These are phyloP conservation scores for Ceratorhiza oryzae-sativae DNA, from an alignment of 1,284 basidiomycete species.

Conservation along the genomic window DNA sequence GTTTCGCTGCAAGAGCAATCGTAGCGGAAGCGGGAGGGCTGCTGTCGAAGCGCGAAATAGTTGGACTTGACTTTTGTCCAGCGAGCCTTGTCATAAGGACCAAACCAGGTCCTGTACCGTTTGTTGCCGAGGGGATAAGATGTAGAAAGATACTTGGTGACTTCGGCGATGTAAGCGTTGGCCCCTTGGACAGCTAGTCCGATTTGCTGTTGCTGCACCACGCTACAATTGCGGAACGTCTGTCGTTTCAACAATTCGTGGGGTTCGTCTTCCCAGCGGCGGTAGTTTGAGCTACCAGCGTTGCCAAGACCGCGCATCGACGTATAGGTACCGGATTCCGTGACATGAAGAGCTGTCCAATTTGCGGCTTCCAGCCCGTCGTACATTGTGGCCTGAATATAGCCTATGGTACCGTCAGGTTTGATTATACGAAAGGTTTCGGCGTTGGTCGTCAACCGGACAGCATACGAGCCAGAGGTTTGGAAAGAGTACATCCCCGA, in stretches of 20 bases:
- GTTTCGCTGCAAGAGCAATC: conserved; percentile 36
- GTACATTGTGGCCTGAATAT: conserved; percentile 32
- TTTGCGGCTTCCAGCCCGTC: conserved; percentile 27
- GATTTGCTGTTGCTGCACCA: conserved; percentile 15
- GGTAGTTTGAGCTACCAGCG: conserved; percentile 17
- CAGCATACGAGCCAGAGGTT: conserved; percentile 29
- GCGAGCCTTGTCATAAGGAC: conserved; percentile 7
- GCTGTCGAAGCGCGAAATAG: background rate
- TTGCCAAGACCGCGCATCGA: conserved; percentile 16
- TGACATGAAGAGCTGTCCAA: conserved; percentile 13
- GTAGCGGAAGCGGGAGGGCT: conserved; percentile 14
- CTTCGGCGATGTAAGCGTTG: conserved; percentile 36
- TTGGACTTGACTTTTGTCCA: conserved; percentile 17
- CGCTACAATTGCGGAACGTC: conserved; percentile 30
- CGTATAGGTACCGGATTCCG: conserved; percentile 13
- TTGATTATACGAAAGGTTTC: conserved; percentile 31
- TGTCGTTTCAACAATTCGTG: conserved; percentile 17
- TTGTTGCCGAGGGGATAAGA: conserved; percentile 4
- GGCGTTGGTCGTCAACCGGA: conserved; percentile 17
- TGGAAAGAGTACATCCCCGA: conserved; percentile 38
- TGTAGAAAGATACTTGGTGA: conserved; percentile 34
- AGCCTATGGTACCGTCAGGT: conserved; percentile 21
- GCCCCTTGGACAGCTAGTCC: background rate
- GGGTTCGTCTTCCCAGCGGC: conserved; percentile 22
- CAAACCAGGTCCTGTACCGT: conserved; percentile 41